These are phyloP conservation scores for Globisporangium paddicum DNA, from an alignment of 352 stramenopile genomes.

Conservation along the genomic window DNA sequence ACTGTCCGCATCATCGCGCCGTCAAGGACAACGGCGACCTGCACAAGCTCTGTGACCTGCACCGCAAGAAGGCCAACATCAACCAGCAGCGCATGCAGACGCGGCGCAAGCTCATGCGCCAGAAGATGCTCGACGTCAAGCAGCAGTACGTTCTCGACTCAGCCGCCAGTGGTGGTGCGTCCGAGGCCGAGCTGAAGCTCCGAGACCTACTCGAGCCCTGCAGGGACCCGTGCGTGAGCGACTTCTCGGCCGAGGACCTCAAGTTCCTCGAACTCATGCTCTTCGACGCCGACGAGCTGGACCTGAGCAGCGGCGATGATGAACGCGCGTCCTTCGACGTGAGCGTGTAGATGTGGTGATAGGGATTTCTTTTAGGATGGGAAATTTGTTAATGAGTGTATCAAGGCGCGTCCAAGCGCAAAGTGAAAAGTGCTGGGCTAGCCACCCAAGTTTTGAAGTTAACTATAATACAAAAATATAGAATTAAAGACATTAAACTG, in stretches of 20 bases:
- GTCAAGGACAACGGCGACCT: constrained; percentile 44
- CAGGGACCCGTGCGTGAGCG: constrained; percentile 1
- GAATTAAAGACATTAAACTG: too few relatives aligned
- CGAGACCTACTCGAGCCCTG: background rate
- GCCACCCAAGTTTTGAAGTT: too few relatives aligned
- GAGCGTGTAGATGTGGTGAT: constrained; percentile 1
- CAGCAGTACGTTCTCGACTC: constrained; percentile 4
- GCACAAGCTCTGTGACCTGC: constrained; percentile 56
- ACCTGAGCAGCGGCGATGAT: constrained; percentile 1
- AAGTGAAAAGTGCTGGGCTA: too few relatives aligned
- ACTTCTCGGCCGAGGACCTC: constrained; percentile 13
- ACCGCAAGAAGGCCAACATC: constrained; percentile 49
- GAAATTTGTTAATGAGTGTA: background rate
- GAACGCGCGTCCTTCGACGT: background rate
- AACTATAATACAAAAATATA: too few relatives aligned
- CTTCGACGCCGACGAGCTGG: constrained; percentile 4
- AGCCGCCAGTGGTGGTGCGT: background rate
- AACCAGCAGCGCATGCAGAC: constrained; percentile 49
- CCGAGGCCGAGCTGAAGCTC: background rate
- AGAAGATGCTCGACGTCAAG: constrained; percentile 12
- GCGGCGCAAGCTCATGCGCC: constrained; percentile 16
- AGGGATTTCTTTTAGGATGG: background rate
- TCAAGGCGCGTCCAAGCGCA: too few relatives aligned
- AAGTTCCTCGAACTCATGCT: constrained; percentile 12
- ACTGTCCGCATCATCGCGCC: constrained; percentile 39